These are phyloP conservation scores for Hippophae rhamnoides DNA, from an alignment of 306 rosid species.

Conservation along the genomic window DNA sequence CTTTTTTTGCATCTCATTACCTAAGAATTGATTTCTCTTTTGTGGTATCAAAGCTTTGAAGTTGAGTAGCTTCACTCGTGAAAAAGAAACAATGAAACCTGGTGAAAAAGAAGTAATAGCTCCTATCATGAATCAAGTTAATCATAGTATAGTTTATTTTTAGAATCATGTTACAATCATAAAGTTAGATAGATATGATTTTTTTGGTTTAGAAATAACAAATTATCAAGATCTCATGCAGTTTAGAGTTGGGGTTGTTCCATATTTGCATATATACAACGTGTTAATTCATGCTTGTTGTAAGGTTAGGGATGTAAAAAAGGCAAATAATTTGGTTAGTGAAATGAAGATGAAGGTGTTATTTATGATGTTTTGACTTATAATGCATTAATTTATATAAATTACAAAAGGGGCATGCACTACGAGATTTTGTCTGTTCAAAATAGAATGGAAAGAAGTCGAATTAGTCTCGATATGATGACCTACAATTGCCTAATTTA, in stretches of 20 bases:
- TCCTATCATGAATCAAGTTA: too few relatives aligned
- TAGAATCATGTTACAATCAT: too few relatives aligned
- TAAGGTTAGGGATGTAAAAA: conserved; percentile 60
- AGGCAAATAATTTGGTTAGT: conserved; percentile 43
- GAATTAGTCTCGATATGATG: conserved; percentile 60
- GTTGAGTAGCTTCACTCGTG: too few relatives aligned
- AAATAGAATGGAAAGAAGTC: conserved; percentile 67
- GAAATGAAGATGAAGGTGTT: conserved; percentile 62
- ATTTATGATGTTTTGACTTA: conserved; percentile 69
- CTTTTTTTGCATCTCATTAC: too few relatives aligned
- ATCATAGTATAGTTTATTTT: too few relatives aligned
- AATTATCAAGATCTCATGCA: too few relatives aligned
- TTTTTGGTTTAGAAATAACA: too few relatives aligned
- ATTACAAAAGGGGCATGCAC: conserved; percentile 62
- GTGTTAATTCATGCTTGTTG: conserved; percentile 80
- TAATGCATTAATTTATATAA: conserved; percentile 71
- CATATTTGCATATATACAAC: conserved; percentile 58
- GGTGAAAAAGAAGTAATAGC: too few relatives aligned
- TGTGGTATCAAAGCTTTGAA: too few relatives aligned
- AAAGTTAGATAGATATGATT: too few relatives aligned
- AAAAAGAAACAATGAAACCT: too few relatives aligned
- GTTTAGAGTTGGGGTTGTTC: neutral
- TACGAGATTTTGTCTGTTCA: conserved; percentile 72
- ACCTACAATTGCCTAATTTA: conserved; percentile 69
- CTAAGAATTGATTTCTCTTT: too few relatives aligned